Evolutionary conservation across 306 rosid genomes (phyloP), one percentile per base, ranked within the genome.

Genomic region (Lupinus albus): DNA sequence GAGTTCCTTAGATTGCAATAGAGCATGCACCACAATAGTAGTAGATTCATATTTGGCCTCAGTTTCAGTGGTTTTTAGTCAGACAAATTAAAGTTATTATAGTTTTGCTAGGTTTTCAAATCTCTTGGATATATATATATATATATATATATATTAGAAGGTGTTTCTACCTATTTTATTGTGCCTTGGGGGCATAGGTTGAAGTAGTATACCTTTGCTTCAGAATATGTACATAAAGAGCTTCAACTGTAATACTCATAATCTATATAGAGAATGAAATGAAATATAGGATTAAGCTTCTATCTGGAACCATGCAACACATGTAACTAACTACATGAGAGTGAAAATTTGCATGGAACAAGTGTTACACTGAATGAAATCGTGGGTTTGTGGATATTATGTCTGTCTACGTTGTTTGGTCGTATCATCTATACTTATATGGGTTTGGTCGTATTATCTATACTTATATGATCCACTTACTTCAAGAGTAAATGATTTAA

Each of bases 1-100:
- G 46, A 73, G 20, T 89, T 87, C 78, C 96, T 93, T 21, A 67
- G 87, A 80, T 3, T 41, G 57, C 38, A 66, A 41, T 20, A n/a
- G 44, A 25, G n/a, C 28, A 45, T 30, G 70, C 68, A 44, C 16
- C 59, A 49, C 42, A 33, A 13, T 61, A 41, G 35, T 42, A 10
- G 82, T 56, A 52, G n/a, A n/a, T n/a, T 60, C 48, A 53, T 65
- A 69, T 33, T 51, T 60, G 63, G 46, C 54, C 59, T 30, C 70
- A 49, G 54, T 46, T 64, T 30, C 61, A 50, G 14, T 39, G 65
- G 60, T 53, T 66, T 44, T 70, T 61, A 41, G 47, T 42, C 13
- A 42, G 13, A 42, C 47, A 42, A 44, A 52, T 46, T 49, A 4
- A 33, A 38, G 70, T 33, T 49, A 35, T 33, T 1, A 13, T 68